Conservation (phyloP, 2,329 filamentous ascomycete species). For the Ceratocystis papillata region DNA sequence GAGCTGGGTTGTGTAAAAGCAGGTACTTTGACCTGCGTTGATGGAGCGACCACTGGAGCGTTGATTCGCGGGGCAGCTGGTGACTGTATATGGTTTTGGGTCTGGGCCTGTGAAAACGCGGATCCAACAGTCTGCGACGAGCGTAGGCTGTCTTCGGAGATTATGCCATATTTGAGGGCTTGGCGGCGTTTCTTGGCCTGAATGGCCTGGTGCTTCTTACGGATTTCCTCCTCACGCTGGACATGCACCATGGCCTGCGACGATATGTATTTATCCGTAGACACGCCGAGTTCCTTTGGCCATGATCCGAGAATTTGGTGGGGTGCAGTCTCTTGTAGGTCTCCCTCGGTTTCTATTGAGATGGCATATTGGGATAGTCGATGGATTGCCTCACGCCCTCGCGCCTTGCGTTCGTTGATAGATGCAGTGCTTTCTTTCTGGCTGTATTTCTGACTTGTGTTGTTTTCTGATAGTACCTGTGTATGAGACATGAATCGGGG, state of each 20-base stretch:
- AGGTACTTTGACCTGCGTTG: background rate
- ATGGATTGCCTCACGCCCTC: conserved; percentile 29
- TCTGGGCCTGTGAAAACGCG: conserved; percentile 25
- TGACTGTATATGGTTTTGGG: conserved; percentile 25
- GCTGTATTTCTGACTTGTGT: background rate
- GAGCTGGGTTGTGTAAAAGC: conserved; percentile 12
- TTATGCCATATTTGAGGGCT: conserved; percentile 19
- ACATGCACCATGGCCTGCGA: conserved; percentile 15
- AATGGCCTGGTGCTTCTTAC: conserved; percentile 19
- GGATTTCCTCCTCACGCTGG: conserved; percentile 17
- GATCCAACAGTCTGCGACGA: conserved; percentile 23
- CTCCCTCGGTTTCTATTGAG: conserved; percentile 28
- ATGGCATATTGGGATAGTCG: conserved; percentile 32
- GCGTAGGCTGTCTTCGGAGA: conserved; percentile 10
- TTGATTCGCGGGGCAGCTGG: conserved; percentile 30
- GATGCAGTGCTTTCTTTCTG: background rate
- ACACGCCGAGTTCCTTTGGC: conserved; percentile 33
- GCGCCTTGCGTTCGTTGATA: conserved; percentile 8
- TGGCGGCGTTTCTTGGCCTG: conserved; percentile 22
- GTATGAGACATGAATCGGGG: background rate
- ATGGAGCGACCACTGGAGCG: background rate
- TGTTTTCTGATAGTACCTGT: background rate
- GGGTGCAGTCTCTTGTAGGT: conserved; percentile 26
- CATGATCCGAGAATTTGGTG: conserved; percentile 33
- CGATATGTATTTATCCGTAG: conserved; percentile 33